Percentiles rank a stretch among this genome's conserved stretches.
Conservation (phyloP, 495 filamentous ascomycete species). For the Penicillium psychrofluorescens region DNA sequence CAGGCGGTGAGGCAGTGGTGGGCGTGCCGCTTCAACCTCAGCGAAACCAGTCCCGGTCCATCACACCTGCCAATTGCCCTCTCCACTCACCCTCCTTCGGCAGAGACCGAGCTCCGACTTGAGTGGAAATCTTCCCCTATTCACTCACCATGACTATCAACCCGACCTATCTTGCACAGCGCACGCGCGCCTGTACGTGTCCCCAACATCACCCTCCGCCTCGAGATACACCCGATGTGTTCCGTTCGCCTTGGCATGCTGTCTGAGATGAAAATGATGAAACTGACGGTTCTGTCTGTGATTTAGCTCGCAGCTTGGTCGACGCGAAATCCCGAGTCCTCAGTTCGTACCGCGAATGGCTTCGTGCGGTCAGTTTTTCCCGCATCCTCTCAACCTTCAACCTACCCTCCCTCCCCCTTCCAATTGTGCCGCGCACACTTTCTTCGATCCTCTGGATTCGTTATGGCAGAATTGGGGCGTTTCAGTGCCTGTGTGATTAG, state of each 20-base stretch:
- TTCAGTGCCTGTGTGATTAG: neutral
- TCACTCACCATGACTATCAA: conserved; percentile 63
- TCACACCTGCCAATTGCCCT: conserved; percentile 2
- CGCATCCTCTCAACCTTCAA: neutral
- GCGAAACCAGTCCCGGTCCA: conserved; percentile 8
- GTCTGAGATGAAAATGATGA: neutral
- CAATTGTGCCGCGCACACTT: too few species aligned
- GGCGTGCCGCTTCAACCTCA: conserved; percentile 12
- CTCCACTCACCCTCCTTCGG: conserved; percentile 5
- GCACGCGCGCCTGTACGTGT: conserved; percentile 83
- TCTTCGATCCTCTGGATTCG: too few species aligned
- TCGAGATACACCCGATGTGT: conserved; percentile 12
- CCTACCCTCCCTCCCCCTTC: too few species aligned
- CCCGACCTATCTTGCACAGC: conserved; percentile 85
- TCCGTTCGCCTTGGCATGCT: conserved; percentile 5
- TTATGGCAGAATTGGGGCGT: too few species aligned
- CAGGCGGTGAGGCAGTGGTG: conserved; percentile 30
- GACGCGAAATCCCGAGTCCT: conserved; percentile 81
- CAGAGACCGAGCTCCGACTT: conserved; percentile 10
- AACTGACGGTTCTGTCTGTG: conserved; percentile 15
- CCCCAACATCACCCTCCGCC: conserved; percentile 1
- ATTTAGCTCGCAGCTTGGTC: conserved; percentile 71
- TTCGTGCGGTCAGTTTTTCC: conserved; percentile 69
- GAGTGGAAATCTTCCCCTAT: conserved; percentile 5
- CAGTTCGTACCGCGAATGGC: conserved; percentile 85